These are phyloP conservation scores for Imleria badia DNA, from an alignment of 768 basidiomycete species.

Conservation along the genomic window DNA sequence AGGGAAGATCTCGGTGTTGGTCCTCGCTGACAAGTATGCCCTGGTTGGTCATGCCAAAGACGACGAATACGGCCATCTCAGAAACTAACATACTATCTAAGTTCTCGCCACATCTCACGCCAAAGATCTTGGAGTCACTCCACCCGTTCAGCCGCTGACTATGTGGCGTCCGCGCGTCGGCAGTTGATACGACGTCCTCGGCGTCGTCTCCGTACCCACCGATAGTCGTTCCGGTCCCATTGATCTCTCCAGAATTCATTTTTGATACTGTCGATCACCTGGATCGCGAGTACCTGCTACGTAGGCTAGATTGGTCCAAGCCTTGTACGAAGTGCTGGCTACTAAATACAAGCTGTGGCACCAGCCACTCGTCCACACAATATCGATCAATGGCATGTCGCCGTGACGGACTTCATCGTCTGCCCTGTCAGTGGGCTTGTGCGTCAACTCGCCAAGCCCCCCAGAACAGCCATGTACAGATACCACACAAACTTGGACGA, in stretches of 20 bases:
- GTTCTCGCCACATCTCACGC: background rate
- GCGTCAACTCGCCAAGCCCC: background rate
- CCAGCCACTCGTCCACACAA: background rate
- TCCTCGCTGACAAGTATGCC: background rate
- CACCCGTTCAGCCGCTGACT: background rate
- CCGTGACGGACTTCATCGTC: background rate
- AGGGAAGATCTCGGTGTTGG: background rate
- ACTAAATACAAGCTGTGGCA: background rate
- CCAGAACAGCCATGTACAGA: no score
- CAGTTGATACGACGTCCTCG: conserved; percentile 18
- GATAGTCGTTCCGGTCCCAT: background rate
- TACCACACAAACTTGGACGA: background rate
- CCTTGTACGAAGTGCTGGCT: background rate
- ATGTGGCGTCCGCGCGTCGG: background rate
- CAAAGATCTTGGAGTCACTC: background rate
- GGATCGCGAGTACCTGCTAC: background rate
- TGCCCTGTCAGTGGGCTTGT: no score
- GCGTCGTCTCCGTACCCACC: conserved; percentile 1
- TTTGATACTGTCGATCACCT: background rate
- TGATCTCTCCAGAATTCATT: conserved; percentile 8
- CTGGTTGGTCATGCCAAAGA: background rate
- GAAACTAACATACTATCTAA: background rate
- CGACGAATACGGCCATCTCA: background rate
- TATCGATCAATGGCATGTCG: no score
- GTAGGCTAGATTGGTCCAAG: background rate